Evolutionary conservation across 192 early-diverging fungal species (phyloP).

Genomic region (Dispira simplex): DNA sequence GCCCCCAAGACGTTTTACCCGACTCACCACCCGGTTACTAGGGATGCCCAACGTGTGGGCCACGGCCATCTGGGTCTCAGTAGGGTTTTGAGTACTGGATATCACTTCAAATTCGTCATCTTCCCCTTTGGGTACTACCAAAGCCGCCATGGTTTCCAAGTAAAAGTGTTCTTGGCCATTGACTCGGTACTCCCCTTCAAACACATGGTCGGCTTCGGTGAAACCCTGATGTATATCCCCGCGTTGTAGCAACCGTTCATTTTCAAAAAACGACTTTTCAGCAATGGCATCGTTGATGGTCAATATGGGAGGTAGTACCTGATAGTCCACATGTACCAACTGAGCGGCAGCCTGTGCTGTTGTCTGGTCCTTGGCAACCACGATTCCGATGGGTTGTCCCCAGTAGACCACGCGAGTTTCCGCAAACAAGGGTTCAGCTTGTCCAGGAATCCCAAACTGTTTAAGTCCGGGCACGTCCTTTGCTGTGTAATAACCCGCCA

Average conservation of each 20-base stretch:
- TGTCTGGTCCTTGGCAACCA: conserved; percentile 50
- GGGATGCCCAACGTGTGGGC: conserved; percentile 59
- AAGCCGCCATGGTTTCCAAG: conserved; percentile 55
- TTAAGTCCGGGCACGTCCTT: conserved; percentile 57
- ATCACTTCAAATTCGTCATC: conserved; percentile 71
- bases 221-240: conserved; percentile 48
- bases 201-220: conserved; percentile 26
- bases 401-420: conserved; percentile 40
- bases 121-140: conserved; percentile 56
- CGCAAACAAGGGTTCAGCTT: conserved; percentile 76
- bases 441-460: conserved; percentile 31
- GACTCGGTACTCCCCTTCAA: conserved; percentile 38
- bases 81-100: conserved; percentile 62
- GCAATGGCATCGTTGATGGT: conserved; percentile 71
- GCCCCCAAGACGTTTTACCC: conserved; percentile 75
- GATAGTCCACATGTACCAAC: conserved; percentile 55
- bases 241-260: conserved; percentile 31
- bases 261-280: conserved; percentile 38
- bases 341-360: conserved; percentile 53
- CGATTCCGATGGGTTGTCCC: conserved; percentile 66
- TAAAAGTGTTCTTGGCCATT: conserved; percentile 77
- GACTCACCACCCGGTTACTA: conserved; percentile 48
- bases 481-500: conserved; percentile 43
- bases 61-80: conserved; percentile 50
- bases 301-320: conserved; percentile 49